phyloP scores from a whole-genome alignment of 1,139 yeast genomes.

The Kluyveromyces sp. region DNA sequence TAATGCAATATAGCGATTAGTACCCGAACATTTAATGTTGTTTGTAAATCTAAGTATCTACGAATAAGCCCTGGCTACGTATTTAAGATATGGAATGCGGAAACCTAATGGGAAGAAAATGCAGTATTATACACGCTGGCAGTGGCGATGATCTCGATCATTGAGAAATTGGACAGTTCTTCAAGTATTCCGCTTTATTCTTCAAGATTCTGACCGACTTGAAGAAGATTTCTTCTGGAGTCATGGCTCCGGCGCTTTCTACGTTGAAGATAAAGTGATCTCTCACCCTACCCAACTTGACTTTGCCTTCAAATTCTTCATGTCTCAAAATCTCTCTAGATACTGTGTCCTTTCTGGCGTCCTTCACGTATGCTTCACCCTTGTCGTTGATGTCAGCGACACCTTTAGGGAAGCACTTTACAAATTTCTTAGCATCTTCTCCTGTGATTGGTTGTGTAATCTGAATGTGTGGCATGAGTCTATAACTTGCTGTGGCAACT shows the following conservation, averaged over 20 bases:
- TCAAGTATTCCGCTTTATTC: constrained; percentile 77
- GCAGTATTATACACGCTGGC: not conserved
- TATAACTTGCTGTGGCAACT: constrained; percentile 93
- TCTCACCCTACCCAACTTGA: constrained; percentile 81
- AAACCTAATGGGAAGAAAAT: not conserved
- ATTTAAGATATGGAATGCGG: not conserved
- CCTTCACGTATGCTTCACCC: constrained; percentile 74
- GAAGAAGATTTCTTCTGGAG: constrained; percentile 90
- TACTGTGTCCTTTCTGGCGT: constrained; percentile 91
- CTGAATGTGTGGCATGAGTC: constrained; percentile 86
- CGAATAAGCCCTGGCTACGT: constrained; percentile 1
- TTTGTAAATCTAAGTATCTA: constrained; percentile 3
- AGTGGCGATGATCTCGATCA: constrained; percentile 14
- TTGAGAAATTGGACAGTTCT: constrained; percentile 70
- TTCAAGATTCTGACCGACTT: constrained; percentile 80
- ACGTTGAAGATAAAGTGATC: constrained; percentile 91
- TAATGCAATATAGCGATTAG: no score
- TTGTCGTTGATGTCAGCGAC: constrained; percentile 68
- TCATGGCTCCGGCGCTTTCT: constrained; percentile 94
- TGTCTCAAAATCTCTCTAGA: constrained; percentile 94
- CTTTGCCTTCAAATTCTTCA: constrained; percentile 81
- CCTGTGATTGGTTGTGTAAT: constrained; percentile 72
- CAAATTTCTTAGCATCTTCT: constrained; percentile 68
- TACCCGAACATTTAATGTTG: constrained; percentile 7
- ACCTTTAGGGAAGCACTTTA: constrained; percentile 87